A percentile compares a stretch with the other conserved stretches of the same genome.
Evolutionary conservation across 2,329 filamentous ascomycete genomes (phyloP).

Genomic region (Dactylellina cionopaga): DNA sequence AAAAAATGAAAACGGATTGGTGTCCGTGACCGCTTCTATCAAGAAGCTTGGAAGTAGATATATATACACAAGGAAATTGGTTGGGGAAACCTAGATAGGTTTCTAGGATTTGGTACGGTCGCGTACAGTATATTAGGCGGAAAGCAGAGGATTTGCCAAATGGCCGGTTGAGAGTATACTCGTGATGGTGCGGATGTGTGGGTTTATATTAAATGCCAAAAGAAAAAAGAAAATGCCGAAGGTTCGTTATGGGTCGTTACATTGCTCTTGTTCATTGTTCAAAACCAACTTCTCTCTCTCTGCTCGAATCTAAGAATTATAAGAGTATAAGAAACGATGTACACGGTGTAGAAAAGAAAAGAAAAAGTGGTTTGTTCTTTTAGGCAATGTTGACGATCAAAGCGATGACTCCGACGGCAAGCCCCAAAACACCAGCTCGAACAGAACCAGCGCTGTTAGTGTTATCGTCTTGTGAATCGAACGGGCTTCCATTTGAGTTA

Average conservation of each 20-base stretch:
- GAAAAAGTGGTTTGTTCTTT: conserved; percentile 1
- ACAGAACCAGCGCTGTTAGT: conserved; percentile 20
- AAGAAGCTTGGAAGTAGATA: no score
- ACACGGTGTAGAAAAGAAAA: conserved; percentile 6
- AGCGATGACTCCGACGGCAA: conserved; percentile 31
- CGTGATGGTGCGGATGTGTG: no score
- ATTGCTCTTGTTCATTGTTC: conserved; percentile 24
- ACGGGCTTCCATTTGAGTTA: conserved; percentile 42
- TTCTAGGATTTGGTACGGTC: no score
- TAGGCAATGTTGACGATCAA: conserved; percentile 47
- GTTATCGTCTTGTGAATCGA: conserved; percentile 34
- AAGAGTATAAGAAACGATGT: conserved; percentile 12
- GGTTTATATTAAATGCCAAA: no score
- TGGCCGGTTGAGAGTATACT: no score
- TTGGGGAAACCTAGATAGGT: no score
- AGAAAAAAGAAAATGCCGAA: no score
- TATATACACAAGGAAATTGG: no score
- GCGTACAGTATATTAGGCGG: no score
- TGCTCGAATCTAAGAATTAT: conserved; percentile 15
- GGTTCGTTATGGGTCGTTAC: conserved; percentile 24
- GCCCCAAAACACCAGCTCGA: conserved; percentile 13
- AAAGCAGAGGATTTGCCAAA: no score
- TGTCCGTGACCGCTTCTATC: no score
- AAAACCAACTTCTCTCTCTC: conserved; percentile 20
- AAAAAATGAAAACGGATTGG: no score